These are phyloP conservation scores for Hyaloscypha bicolor DNA, from an alignment of 495 filamentous ascomycete genomes.

Conservation along the genomic window DNA sequence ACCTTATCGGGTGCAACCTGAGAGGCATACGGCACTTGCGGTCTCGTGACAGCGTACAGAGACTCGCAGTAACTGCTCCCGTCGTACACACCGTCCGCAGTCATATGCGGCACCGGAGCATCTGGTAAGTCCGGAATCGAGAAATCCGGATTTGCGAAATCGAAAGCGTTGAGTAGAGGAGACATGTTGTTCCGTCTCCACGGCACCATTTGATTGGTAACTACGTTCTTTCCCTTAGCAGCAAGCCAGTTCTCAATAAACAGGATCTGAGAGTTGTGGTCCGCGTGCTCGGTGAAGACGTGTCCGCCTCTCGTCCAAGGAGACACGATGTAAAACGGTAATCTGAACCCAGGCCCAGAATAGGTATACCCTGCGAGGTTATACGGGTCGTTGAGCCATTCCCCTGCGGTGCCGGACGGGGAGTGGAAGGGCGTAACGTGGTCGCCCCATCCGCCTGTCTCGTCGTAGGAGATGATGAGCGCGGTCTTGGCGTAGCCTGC, in stretches of 20 bases:
- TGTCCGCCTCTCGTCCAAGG: slow-evolving; percentile 58
- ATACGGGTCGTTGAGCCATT: slow-evolving; percentile 58
- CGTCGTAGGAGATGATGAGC: slow-evolving; percentile 57
- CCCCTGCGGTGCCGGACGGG: slow-evolving; percentile 50
- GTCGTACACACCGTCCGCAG: slow-evolving; percentile 42
- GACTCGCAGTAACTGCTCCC: slow-evolving; percentile 48
- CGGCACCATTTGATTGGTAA: slow-evolving; percentile 49
- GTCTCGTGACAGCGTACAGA: slow-evolving; percentile 38
- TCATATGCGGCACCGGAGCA: slow-evolving; percentile 41
- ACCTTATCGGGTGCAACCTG: slow-evolving; percentile 33
- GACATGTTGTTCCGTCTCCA: slow-evolving; percentile 61
- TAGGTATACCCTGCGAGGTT: slow-evolving; percentile 49
- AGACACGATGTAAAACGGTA: slow-evolving; percentile 58
- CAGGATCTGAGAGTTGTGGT: slow-evolving; percentile 60
- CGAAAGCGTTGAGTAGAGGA: slow-evolving; percentile 53
- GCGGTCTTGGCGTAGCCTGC: slow-evolving; percentile 52
- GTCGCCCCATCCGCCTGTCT: slow-evolving; percentile 58
- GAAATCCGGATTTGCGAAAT: slow-evolving; percentile 52
- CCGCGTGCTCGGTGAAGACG: slow-evolving; percentile 57
- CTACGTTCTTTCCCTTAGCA: slow-evolving; percentile 50
- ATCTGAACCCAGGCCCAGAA: slow-evolving; percentile 51
- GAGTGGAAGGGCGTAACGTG: slow-evolving; percentile 58
- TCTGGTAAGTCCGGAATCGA: slow-evolving; percentile 47
- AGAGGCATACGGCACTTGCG: slow-evolving; percentile 51
- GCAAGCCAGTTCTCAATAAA: too few relatives aligned